Evolutionary conservation across 2,329 filamentous ascomycete species (phyloP), one percentile per base, ranked within the genome.

Genomic region (Alternaria ventricosa): DNA sequence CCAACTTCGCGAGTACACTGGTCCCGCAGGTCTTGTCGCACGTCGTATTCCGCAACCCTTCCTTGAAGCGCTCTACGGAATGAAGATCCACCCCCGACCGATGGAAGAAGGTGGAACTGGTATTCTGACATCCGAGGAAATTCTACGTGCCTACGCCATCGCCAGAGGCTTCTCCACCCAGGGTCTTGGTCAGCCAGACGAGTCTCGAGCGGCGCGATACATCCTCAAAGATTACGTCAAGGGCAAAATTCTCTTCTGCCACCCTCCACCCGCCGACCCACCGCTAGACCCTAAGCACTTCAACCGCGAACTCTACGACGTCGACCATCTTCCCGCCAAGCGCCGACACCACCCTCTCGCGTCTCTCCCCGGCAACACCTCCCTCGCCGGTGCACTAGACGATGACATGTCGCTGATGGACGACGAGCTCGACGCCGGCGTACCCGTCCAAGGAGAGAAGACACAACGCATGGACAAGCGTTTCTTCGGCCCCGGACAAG

Each of bases 141-240:
- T 99, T 13, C 87, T 99, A 5, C 86, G 89, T 27, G 91, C 95
- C 4, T 98, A 97, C 75, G 96, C 96, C 36, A 88, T 87, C 59
- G 96, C 96, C 15, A 87, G 96, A 77, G 96, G 96, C 11, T 99
- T 97, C 83, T 90, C 92, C 61, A 97, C 94, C 6, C 90, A 92
- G 57, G 96, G 96, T 74, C 87, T 92, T 33, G 95, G 96, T 9
- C 92, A 96, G 76, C 95, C 96, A 0, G 96, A 99, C 74, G 94
- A 97, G 83, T 96, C 94, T 2, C 88, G 96, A 72, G 96, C 96
- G 7, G 94, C 95, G 5, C 88, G 96, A 57, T 92, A 93, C 71
- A 87, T 99, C 15, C 87, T 99, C 25, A 99, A 99, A 79, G 96
- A 99, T 82, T 99, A 98, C 75, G 96, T 99, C 71, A 97, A 91